These are phyloP conservation scores for Blastobotrys elegans DNA, from an alignment of 1,139 yeast species.

Conservation along the genomic window DNA sequence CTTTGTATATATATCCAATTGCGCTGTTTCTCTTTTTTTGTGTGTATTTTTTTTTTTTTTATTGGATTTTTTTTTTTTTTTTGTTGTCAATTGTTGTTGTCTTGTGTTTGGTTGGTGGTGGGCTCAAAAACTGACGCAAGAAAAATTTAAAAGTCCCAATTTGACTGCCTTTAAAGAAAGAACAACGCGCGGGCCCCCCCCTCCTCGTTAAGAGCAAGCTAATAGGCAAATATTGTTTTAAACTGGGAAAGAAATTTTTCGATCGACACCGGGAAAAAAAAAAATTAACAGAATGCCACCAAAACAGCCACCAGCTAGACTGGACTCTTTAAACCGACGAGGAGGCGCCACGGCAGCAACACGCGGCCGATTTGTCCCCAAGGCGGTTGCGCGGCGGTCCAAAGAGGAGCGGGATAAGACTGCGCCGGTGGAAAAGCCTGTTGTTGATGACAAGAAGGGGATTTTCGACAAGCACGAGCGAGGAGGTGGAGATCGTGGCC, in stretches of 20 bases:
- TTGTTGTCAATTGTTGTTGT: no score
- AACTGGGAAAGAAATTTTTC: no score
- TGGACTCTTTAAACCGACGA: constrained; percentile 14
- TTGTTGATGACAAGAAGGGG: constrained; percentile 20
- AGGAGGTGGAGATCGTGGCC: constrained; percentile 15
- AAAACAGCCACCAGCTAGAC: constrained; percentile 6
- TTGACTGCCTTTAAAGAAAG: no score
- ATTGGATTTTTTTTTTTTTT: background rate
- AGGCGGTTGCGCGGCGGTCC: constrained; percentile 72
- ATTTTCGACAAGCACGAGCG: background rate
- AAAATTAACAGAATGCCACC: constrained; percentile 7
- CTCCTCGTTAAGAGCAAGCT: no score
- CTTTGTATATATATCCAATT: background rate
- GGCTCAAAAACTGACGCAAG: no score
- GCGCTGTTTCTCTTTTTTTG: background rate
- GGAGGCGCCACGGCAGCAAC: constrained; percentile 21
- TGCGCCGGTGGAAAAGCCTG: constrained; percentile 54
- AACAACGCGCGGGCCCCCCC: no score
- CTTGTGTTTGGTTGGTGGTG: background rate
- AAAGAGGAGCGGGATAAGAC: constrained; percentile 78
- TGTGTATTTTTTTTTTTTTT: background rate
- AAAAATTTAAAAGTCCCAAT: background rate
- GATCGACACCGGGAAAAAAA: no score
- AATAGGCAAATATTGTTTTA: no score
- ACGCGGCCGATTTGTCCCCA: constrained; percentile 71